These are phyloP conservation scores for Fistulifera solaris DNA, from an alignment of 108 stramenopile species.

Conservation along the genomic window DNA sequence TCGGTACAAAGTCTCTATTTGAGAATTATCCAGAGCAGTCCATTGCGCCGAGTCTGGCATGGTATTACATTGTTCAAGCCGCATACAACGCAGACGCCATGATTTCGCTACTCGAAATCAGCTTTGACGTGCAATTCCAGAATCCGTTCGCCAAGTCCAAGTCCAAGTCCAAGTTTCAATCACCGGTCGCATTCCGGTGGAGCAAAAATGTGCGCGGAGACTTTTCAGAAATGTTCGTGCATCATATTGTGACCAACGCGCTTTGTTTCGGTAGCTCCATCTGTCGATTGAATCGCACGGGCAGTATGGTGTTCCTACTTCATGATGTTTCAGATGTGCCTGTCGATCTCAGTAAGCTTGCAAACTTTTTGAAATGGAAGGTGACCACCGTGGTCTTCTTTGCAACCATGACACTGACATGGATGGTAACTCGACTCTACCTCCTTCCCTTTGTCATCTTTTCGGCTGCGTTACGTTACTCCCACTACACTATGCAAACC, in stretches of 20 bases:
- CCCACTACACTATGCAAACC: constrained; percentile 28
- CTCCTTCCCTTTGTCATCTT: constrained; percentile 75
- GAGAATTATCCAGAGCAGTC: constrained; percentile 54
- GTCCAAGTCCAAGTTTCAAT: background rate
- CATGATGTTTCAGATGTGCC: constrained; percentile 84
- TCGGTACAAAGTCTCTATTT: constrained; percentile 38
- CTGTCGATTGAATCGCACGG: constrained; percentile 60
- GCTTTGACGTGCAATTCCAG: constrained; percentile 22
- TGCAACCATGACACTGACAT: constrained; percentile 62
- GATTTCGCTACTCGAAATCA: constrained; percentile 50
- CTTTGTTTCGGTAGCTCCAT: constrained; percentile 51
- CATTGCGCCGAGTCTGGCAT: constrained; percentile 65
- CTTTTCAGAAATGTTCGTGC: constrained; percentile 84
- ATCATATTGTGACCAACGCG: constrained; percentile 77
- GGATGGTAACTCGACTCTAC: constrained; percentile 51
- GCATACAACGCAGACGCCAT: constrained; percentile 85
- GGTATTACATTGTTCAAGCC: constrained; percentile 79
- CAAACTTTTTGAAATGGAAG: constrained; percentile 88
- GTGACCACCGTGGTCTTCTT: constrained; percentile 60
- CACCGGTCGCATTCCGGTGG: constrained; percentile 44
- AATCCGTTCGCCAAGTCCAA: constrained; percentile 3
- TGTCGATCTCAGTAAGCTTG: constrained; percentile 80
- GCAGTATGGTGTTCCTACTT: constrained; percentile 73
- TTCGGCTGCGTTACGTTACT: constrained; percentile 39
- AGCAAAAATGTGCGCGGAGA: constrained; percentile 65